These are phyloP conservation scores for Ceratobasidium sp. DNA, from an alignment of 1,284 basidiomycete species.

Conservation along the genomic window DNA sequence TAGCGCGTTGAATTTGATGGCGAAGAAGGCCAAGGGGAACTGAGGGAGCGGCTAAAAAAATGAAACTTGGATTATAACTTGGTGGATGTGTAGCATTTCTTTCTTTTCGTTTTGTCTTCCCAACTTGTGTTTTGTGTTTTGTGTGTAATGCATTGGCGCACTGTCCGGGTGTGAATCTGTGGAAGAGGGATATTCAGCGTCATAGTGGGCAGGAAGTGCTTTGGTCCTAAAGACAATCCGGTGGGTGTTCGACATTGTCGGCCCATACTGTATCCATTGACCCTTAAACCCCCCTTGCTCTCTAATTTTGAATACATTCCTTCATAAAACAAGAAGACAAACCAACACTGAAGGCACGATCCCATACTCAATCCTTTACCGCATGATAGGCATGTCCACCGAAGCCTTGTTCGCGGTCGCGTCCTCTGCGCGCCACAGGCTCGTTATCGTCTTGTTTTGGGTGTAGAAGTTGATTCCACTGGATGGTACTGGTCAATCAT, in stretches of 20 bases:
- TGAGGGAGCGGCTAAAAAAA: constrained; percentile 8
- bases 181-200: background rate
- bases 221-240: too few species aligned
- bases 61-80: background rate
- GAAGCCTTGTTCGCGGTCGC: constrained; percentile 79
- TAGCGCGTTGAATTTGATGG: constrained; percentile 77
- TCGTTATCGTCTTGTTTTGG: constrained; percentile 88
- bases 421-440: constrained; percentile 84
- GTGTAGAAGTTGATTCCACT: constrained; percentile 92
- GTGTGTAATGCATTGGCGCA: constrained; percentile 20
- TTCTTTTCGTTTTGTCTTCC: constrained; percentile 20
- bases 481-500: constrained; percentile 23
- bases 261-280: too few species aligned
- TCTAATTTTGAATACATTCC: too few species aligned
- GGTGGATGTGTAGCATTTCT: constrained; percentile 16
- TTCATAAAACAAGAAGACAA: background rate
- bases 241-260: too few species aligned
- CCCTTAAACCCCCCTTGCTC: too few species aligned
- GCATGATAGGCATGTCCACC: constrained; percentile 84
- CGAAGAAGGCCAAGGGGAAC: constrained; percentile 34
- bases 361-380: constrained; percentile 43
- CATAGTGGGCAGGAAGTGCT: background rate
- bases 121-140: constrained; percentile 17
- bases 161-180: constrained; percentile 9
- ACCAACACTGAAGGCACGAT: background rate